A percentile compares a stretch with the other conserved stretches of the same genome.
phyloP scores from a whole-genome alignment of 1,139 yeast species.

The Sugiyamaella neomexicana region DNA sequence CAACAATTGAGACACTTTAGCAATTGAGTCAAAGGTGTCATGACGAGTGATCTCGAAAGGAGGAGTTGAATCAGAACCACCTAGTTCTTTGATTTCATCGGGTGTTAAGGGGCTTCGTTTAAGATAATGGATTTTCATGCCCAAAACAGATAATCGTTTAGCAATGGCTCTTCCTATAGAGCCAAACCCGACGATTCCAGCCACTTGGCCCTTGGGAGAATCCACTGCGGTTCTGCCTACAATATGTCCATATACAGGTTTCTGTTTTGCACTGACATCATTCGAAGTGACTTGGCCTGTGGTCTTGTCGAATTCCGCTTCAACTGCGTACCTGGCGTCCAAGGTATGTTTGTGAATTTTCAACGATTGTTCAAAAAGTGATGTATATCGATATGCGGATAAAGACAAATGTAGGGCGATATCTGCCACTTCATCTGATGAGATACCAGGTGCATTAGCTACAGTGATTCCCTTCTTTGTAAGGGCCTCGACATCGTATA shows the following conservation, averaged over 20 bases:
- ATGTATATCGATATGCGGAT: constrained; percentile 61
- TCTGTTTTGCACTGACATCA: constrained; percentile 27
- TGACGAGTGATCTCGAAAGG: constrained; percentile 41
- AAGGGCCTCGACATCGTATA: constrained; percentile 51
- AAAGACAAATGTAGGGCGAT: constrained; percentile 61
- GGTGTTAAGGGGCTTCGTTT: constrained; percentile 45
- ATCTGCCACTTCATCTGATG: constrained; percentile 76
- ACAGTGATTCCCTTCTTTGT: constrained; percentile 49
- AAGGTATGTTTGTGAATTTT: constrained; percentile 47
- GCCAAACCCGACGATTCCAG: constrained; percentile 76
- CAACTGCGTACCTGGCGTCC: constrained; percentile 40
- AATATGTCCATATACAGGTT: constrained; percentile 23
- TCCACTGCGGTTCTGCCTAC: constrained; percentile 19
- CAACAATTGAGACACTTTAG: constrained; percentile 53
- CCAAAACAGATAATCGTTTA: constrained; percentile 53
- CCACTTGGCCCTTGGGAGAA: constrained; percentile 57
- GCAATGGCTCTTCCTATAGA: constrained; percentile 71
- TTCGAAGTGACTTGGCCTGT: constrained; percentile 41
- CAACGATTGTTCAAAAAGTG: constrained; percentile 50
- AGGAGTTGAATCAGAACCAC: constrained; percentile 5
- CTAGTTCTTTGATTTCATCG: constrained; percentile 4
- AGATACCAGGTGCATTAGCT: constrained; percentile 55
- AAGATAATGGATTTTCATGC: constrained; percentile 60
- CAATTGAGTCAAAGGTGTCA: constrained; percentile 42
- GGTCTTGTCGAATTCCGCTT: constrained; percentile 26